Conservation (phyloP, 2,329 filamentous ascomycete species). For the Fusarium sp. region DNA sequence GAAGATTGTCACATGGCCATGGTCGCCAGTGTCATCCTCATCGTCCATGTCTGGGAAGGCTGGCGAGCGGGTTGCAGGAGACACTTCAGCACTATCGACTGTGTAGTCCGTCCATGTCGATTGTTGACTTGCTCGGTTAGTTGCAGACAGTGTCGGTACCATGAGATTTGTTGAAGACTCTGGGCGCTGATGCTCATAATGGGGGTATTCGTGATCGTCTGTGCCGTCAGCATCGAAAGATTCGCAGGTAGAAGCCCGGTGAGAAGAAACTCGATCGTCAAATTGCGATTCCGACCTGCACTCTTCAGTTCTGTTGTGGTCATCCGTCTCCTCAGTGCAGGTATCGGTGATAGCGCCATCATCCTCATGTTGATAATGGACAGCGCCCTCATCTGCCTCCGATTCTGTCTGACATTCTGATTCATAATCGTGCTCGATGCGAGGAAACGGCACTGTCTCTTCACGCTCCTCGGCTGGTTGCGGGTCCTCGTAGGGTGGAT, state of each 20-base stretch:
- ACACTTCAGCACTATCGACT: conserved; percentile 63
- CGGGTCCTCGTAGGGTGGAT: conserved; percentile 47
- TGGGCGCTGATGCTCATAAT: conserved; percentile 45
- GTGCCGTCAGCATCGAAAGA: conserved; percentile 51
- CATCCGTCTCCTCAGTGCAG: conserved; percentile 53
- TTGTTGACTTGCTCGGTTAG: conserved; percentile 64
- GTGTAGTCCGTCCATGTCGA: conserved; percentile 73
- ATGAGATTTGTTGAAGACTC: conserved; percentile 60
- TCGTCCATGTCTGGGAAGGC: conserved; percentile 43
- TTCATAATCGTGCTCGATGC: conserved; percentile 52
- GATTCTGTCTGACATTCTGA: conserved; percentile 55
- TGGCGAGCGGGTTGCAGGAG: conserved; percentile 47
- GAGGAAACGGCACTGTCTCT: conserved; percentile 50
- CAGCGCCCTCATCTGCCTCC: conserved; percentile 44
- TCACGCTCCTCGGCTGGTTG: conserved; percentile 20
- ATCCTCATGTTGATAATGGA: conserved; percentile 43
- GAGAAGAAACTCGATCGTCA: conserved; percentile 49
- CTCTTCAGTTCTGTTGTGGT: conserved; percentile 46
- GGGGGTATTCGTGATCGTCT: conserved; percentile 45
- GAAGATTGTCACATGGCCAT: conserved; percentile 51
- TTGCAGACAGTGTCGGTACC: conserved; percentile 60
- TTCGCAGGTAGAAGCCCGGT: conserved; percentile 56
- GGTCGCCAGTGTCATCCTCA: conserved; percentile 45
- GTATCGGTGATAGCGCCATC: conserved; percentile 52
- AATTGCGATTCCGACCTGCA: conserved; percentile 46